Percentiles rank a stretch among this genome's conserved stretches.
Conservation (phyloP, 495 filamentous ascomycete genomes). For the Talaromyces wortmannii region DNA sequence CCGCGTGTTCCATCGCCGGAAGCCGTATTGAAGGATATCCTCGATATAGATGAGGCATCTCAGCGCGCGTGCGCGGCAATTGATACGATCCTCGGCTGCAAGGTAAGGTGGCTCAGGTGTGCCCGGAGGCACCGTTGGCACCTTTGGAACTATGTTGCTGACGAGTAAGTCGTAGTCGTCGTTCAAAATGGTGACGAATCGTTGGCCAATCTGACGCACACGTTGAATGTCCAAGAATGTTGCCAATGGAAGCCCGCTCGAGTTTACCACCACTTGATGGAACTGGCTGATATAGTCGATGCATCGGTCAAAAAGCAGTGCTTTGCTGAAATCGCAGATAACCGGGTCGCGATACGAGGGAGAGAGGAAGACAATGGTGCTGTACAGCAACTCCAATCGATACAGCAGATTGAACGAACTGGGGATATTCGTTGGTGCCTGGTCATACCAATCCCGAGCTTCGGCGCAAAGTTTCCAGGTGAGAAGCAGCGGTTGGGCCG, state of each 20-base stretch:
- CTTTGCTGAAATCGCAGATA: slow-evolving; percentile 58
- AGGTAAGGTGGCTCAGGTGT: slow-evolving; percentile 29
- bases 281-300: slow-evolving; percentile 55
- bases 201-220: slow-evolving; percentile 25
- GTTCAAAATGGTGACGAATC: slow-evolving; percentile 23
- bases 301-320: slow-evolving; percentile 75
- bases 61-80: slow-evolving; percentile 26
- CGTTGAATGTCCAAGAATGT: slow-evolving; percentile 35
- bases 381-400: slow-evolving; percentile 76
- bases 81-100: slow-evolving; percentile 27
- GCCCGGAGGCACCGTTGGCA: slow-evolving; percentile 25
- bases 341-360: slow-evolving; percentile 60
- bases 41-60: slow-evolving; percentile 25
- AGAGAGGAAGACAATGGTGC: slow-evolving; percentile 75
- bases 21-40: slow-evolving; percentile 25
- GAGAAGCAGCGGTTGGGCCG: slow-evolving; percentile 51
- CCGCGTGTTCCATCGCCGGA: slow-evolving; percentile 26
- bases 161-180: slow-evolving; percentile 28
- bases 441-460: slow-evolving; percentile 60
- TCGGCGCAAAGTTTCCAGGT: slow-evolving; percentile 58
- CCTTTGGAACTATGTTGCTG: slow-evolving; percentile 20
- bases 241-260: slow-evolving; percentile 20
- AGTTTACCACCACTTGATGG: slow-evolving; percentile 30
- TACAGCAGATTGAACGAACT: slow-evolving; percentile 59
- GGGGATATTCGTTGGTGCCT: slow-evolving; percentile 51